These are phyloP conservation scores for Artemisia argyi DNA, from an alignment of 129 eudicot genomes.

Conservation along the genomic window DNA sequence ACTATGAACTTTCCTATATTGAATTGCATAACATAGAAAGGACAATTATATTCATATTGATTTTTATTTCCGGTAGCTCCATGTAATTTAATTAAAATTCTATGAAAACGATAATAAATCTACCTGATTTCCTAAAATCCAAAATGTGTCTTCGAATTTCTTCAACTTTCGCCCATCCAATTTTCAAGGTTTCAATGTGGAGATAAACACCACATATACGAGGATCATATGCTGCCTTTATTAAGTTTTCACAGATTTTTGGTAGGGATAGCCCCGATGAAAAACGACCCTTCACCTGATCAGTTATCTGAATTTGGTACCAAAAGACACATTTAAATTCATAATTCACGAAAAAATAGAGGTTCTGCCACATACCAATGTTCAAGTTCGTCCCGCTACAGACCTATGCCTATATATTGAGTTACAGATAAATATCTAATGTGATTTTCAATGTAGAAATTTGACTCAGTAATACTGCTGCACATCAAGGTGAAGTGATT, in stretches of 20 bases:
- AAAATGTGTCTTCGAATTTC: constrained; percentile 83
- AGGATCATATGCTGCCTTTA: constrained; percentile 96
- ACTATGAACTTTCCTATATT: constrained; percentile 72
- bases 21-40: not conserved
- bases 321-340: constrained; percentile 1
- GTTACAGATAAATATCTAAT: too few species aligned
- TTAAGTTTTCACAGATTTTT: constrained; percentile 81
- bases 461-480: too few species aligned
- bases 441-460: too few species aligned
- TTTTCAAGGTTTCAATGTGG: constrained; percentile 71
- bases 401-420: too few species aligned
- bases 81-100: not conserved
- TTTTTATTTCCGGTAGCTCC: not conserved
- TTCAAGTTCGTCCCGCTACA: too few species aligned
- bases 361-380: too few species aligned
- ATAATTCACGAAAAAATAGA: not conserved
- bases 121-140: constrained; percentile 93
- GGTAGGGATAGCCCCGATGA: constrained; percentile 80
- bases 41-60: not conserved
- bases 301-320: constrained; percentile 63
- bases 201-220: constrained; percentile 82
- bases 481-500: too few species aligned
- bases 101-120: not conserved
- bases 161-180: constrained; percentile 97
- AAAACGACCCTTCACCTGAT: constrained; percentile 88